These are phyloP conservation scores for Xylaria telfairii DNA, from an alignment of 495 filamentous ascomycete genomes.

Conservation along the genomic window DNA sequence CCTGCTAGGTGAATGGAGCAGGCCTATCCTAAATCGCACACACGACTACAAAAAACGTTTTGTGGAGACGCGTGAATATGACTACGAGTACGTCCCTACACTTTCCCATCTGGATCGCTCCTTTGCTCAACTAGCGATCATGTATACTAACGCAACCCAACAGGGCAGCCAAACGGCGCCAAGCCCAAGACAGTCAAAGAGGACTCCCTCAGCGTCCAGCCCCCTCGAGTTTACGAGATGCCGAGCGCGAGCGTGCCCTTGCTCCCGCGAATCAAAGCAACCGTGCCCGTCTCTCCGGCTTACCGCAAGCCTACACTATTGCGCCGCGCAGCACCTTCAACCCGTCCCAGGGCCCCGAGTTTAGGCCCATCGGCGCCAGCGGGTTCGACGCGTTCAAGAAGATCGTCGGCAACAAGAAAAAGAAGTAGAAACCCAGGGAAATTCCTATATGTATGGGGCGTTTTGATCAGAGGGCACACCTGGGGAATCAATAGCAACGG, in stretches of 20 bases:
- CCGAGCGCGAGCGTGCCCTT: slow-evolving; percentile 71
- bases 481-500: not conserved
- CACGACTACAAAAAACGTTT: slow-evolving; percentile 89
- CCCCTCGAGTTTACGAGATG: slow-evolving; percentile 54
- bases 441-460: not conserved
- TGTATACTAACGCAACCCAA: slow-evolving; percentile 37
- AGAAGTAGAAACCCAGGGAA: slow-evolving; percentile 55
- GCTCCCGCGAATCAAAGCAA: slow-evolving; percentile 73
- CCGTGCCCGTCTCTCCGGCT: slow-evolving; percentile 71
- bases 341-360: slow-evolving; percentile 41
- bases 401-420: slow-evolving; percentile 76
- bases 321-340: slow-evolving; percentile 70
- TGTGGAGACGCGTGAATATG: slow-evolving; percentile 60
- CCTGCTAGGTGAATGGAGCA: slow-evolving; percentile 90
- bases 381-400: slow-evolving; percentile 82
- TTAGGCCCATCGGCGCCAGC: slow-evolving; percentile 70
- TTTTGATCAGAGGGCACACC: not conserved
- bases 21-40: slow-evolving; percentile 90
- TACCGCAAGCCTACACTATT: slow-evolving; percentile 80
- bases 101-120: slow-evolving; percentile 33
- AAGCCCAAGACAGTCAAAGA: slow-evolving; percentile 49
- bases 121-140: slow-evolving; percentile 34
- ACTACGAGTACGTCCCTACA: slow-evolving; percentile 53
- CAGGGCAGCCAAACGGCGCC: slow-evolving; percentile 58
- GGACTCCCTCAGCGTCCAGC: slow-evolving; percentile 54